Conservation (phyloP, 495 filamentous ascomycete genomes). For the Xylaria telfairii region DNA sequence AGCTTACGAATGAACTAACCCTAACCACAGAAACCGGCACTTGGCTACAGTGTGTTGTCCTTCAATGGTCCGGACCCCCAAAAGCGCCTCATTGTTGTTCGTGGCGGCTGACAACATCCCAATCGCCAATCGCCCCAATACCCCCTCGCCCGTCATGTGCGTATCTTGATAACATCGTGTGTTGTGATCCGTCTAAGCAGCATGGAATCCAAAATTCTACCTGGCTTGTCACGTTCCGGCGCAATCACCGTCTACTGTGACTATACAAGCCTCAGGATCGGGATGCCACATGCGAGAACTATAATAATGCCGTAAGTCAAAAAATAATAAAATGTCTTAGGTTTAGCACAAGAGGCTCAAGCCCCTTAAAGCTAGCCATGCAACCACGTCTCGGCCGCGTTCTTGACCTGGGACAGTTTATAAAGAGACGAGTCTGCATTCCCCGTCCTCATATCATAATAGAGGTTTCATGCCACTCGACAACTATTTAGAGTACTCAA, state of each 20-base stretch:
- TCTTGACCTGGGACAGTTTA: neutral
- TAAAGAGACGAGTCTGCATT: conserved; percentile 7
- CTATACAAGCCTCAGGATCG: neutral
- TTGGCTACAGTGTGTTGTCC: neutral
- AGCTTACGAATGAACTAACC: neutral
- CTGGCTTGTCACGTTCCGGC: neutral
- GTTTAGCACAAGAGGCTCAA: conserved; percentile 3
- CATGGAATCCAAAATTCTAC: neutral
- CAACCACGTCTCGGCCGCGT: neutral
- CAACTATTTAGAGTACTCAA: neutral
- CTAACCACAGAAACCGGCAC: neutral
- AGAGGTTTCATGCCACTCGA: conserved; percentile 5
- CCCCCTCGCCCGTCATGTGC: conserved; percentile 7
- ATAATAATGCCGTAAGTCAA: neutral
- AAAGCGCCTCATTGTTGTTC: conserved; percentile 5
- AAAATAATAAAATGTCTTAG: conserved; percentile 20
- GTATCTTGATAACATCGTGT: neutral
- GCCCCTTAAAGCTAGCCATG: neutral
- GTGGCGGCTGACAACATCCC: conserved; percentile 10
- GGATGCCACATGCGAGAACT: neutral
- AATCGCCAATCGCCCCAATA: conserved; percentile 14
- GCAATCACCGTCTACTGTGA: neutral
- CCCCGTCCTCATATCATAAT: neutral
- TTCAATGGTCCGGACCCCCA: neutral
- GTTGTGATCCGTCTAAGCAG: neutral